These are phyloP conservation scores for Globisporangium megalacanthum DNA, from an alignment of 352 stramenopile genomes.

Conservation along the genomic window DNA sequence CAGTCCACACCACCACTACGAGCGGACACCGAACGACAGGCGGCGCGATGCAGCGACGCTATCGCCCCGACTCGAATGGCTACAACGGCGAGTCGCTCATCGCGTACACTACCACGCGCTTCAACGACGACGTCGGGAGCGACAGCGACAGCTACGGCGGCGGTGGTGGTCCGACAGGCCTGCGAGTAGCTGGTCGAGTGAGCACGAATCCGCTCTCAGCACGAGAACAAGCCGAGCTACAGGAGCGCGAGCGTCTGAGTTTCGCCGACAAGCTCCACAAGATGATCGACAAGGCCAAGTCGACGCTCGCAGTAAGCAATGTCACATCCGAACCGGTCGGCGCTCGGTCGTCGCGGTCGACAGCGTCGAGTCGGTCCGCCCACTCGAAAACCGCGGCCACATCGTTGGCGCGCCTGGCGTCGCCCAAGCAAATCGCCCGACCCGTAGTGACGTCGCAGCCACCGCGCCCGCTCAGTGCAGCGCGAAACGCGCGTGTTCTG, in stretches of 20 bases:
- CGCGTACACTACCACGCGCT: conserved; percentile 62
- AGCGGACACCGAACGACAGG: conserved; percentile 3
- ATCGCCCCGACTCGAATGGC: neutral
- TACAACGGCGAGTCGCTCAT: conserved; percentile 45
- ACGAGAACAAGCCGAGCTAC: conserved; percentile 30
- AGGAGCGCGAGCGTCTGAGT: conserved; percentile 57
- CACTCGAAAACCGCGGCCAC: neutral
- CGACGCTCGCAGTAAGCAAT: conserved; percentile 28
- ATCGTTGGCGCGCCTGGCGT: neutral
- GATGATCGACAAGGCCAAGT: conserved; percentile 85
- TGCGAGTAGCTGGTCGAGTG: neutral
- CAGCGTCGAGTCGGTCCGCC: neutral
- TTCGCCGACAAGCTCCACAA: conserved; percentile 86
- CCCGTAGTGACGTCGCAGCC: neutral
- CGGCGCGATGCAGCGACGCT: conserved; percentile 1
- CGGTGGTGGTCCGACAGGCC: neutral
- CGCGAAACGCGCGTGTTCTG: conserved; percentile 1
- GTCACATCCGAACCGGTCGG: conserved; percentile 1
- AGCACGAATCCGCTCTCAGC: conserved; percentile 15
- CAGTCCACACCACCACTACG: neutral
- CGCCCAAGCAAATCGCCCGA: neutral
- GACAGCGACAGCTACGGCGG: neutral
- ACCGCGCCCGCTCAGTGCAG: neutral
- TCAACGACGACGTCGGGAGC: conserved; percentile 32
- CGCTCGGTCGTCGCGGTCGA: conserved; percentile 1